A percentile compares a stretch with the other conserved stretches of the same genome.
phyloP scores from a whole-genome alignment of 257 asterid species.

The Ilex asprella region DNA sequence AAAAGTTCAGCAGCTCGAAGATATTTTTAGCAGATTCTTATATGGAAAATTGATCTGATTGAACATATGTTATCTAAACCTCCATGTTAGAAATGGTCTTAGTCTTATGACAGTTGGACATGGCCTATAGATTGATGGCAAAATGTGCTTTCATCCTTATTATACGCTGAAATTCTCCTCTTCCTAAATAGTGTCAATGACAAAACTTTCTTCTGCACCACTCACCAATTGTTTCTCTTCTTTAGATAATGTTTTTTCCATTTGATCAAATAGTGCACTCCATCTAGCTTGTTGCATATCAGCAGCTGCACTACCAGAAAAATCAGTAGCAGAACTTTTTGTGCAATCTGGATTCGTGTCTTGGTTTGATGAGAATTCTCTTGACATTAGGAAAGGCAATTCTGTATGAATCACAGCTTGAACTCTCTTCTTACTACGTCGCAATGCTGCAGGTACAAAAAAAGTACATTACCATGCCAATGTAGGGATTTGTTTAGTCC shows the following conservation, averaged over 20 bases:
- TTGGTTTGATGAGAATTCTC: conserved; percentile 48
- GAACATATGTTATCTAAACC: too few species aligned
- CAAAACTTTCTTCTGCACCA: background rate
- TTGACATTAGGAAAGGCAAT: conserved; percentile 51
- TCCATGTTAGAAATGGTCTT: too few species aligned
- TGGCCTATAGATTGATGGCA: background rate
- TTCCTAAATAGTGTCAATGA: background rate
- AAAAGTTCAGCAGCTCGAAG: too few species aligned
- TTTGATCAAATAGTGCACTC: conserved; percentile 59
- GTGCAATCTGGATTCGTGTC: conserved; percentile 21
- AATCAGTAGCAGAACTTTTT: conserved; percentile 16
- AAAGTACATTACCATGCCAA: conserved; percentile 16
- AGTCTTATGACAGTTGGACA: too few species aligned
- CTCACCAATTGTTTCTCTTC: conserved; percentile 81
- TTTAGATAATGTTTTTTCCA: conserved; percentile 70
- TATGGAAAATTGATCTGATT: too few species aligned
- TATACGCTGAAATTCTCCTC: background rate
- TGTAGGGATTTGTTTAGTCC: conserved; percentile 7
- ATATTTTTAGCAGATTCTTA: too few species aligned
- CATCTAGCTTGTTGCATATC: conserved; percentile 64
- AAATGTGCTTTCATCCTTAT: background rate
- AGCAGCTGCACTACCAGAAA: conserved; percentile 26
- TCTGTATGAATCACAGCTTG: conserved; percentile 56
- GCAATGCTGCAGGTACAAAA: conserved; percentile 78
- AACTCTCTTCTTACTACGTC: conserved; percentile 75